Base-by-base conservation (phyloP, 1,284 basidiomycete species). In the Marasmius fiardii region DNA sequence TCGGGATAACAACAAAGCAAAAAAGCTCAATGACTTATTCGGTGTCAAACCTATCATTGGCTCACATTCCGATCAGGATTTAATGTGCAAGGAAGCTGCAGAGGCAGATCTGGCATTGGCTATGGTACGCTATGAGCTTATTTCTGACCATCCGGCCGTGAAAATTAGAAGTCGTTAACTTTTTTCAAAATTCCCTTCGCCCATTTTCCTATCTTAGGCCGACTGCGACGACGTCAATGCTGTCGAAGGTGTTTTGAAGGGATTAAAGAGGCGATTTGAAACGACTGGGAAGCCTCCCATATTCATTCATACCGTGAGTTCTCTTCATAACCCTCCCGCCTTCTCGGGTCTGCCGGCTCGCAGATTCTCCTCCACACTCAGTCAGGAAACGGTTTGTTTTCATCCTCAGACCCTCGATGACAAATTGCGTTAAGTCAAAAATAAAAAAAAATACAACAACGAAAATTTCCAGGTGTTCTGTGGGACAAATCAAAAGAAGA, bases 221-320 rank as follows among this genome's bases (percentile, higher is more conserved):
- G 72, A 78, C 58, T 65, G 68, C 14, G 76, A 78, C 53, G 65
- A 76, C 51, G 55, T 75, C 3, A 63, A 61, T 8, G 71, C 74
- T 3, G 70, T 72, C 0, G 58, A 72, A 41, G 74, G 75, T 1
- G 75, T 76, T n/a, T 59, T 82, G 37, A 64, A 62, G 5, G 80
- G 80, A 1, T 55, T 78, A 53, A 75, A 71, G 65, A 72, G 69
- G 52, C 68, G 74, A 23, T 71, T 74, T 55, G 69, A 74, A 26
- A 67, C 60, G 20, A 72, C 71, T n/a, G 77, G 77, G 7, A 71
- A 66, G 6, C 57, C 64, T 2, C 73, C 78, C 1, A 71, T 76
- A 44, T 67, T 79, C 34, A 81, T 83, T 43, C 78, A 82, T 62
- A 81, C 78, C 1, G 80, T 81, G 57, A 53, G 75, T n/a, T n/a